Percentiles rank a stretch among this genome's conserved stretches.
Conservation (phyloP, 805 yeast species). For the Kodamaea leandrae region DNA sequence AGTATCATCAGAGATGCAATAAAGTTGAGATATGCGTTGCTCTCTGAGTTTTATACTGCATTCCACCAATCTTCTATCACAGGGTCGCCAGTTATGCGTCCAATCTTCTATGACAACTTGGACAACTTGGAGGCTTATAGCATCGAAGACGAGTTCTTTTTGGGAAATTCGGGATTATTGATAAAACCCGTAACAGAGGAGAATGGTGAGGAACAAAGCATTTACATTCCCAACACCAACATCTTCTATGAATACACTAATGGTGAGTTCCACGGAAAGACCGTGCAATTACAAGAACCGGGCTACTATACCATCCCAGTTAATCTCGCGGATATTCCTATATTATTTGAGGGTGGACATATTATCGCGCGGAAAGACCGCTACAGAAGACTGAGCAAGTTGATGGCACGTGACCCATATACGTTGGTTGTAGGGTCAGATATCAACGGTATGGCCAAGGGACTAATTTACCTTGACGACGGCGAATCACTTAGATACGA, state of each 20-base stretch:
- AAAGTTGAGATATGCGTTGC: conserved; percentile 65
- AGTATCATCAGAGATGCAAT: conserved; percentile 67
- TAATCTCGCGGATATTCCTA: conserved; percentile 63
- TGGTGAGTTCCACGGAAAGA: conserved; percentile 18
- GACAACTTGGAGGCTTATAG: conserved; percentile 46
- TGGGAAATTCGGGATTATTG: conserved; percentile 68
- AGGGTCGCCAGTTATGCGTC: conserved; percentile 72
- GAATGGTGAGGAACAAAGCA: conserved; percentile 36
- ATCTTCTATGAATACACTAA: conserved; percentile 55
- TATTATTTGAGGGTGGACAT: conserved; percentile 75
- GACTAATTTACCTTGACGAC: conserved; percentile 75
- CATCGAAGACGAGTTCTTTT: conserved; percentile 79
- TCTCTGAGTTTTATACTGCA: conserved; percentile 78
- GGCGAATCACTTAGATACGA: conserved; percentile 66
- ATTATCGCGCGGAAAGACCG: conserved; percentile 67
- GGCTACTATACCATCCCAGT: conserved; percentile 42
- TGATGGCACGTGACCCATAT: conserved; percentile 79
- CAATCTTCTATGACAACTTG: conserved; percentile 60
- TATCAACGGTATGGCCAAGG: conserved; percentile 48
- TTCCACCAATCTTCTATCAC: conserved; percentile 59
- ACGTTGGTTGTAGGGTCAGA: conserved; percentile 65
- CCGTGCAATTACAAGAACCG: conserved; percentile 23
- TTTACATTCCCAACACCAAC: conserved; percentile 56
- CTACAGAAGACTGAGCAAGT: conserved; percentile 72
- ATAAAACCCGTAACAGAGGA: conserved; percentile 77